Evolutionary conservation across 2,329 filamentous ascomycete genomes (phyloP).

Genomic region (Cercospora sp.): DNA sequence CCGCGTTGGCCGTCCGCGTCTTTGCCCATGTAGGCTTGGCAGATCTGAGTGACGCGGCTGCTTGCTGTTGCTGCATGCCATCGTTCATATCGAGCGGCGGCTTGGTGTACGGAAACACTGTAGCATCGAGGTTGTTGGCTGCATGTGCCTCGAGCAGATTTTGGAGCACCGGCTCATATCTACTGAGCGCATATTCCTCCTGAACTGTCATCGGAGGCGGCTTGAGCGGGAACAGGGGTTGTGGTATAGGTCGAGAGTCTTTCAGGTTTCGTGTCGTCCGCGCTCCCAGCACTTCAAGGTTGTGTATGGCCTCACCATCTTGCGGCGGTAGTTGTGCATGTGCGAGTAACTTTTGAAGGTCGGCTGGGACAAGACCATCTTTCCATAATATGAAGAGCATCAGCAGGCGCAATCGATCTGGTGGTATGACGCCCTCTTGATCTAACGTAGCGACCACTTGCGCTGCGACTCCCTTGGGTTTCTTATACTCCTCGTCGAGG

Average conservation of each 20-base stretch:
- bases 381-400: conserved; percentile 83
- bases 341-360: conserved; percentile 78
- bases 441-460: conserved; percentile 86
- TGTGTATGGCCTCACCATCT: conserved; percentile 72
- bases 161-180: conserved; percentile 81
- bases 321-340: conserved; percentile 77
- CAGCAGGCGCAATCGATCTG: conserved; percentile 81
- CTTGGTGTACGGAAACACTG: conserved; percentile 52
- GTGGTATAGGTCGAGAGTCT: conserved; percentile 66
- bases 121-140: conserved; percentile 45
- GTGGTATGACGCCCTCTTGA: conserved; percentile 69
- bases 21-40: conserved; percentile 96
- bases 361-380: conserved; percentile 79
- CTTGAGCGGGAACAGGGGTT: conserved; percentile 72
- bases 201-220: conserved; percentile 55
- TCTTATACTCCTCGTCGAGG: conserved; percentile 86
- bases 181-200: conserved; percentile 82
- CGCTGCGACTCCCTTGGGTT: conserved; percentile 85
- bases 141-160: conserved; percentile 74
- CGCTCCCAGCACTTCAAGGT: conserved; percentile 79
- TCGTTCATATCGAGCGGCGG: conserved; percentile 62
- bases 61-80: conserved; percentile 54
- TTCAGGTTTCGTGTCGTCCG: conserved; percentile 72
- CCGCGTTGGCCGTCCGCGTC: conserved; percentile 59
- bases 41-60: conserved; percentile 72